A percentile compares a stretch with the other conserved stretches of the same genome.
Conservation (phyloP, 345 rosid genomes). For the Camelina hispida region DNA sequence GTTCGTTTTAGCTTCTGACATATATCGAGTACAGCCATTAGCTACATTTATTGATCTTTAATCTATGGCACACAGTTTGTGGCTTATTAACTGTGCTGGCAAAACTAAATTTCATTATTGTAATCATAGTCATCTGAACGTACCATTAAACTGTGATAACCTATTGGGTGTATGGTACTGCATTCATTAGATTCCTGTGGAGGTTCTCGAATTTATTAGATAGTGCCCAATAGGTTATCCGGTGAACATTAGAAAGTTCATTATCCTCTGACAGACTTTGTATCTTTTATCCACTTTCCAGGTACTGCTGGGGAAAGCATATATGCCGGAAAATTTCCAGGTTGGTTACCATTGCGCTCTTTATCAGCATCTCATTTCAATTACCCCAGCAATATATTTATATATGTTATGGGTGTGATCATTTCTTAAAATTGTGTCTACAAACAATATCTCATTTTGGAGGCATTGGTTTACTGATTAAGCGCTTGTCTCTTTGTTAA, state of each 20-base stretch:
- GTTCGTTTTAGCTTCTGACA: conserved; percentile 12
- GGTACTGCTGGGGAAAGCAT: conserved; percentile 96
- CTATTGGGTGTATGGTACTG: conserved; percentile 21
- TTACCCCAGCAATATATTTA: neutral
- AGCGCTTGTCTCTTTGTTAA: neutral
- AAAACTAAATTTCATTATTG: conserved; percentile 1
- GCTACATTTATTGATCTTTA: conserved; percentile 12
- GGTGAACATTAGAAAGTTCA: conserved; percentile 24
- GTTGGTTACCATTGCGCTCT: conserved; percentile 49
- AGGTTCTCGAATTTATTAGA: conserved; percentile 23
- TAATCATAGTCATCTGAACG: neutral
- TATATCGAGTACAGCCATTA: conserved; percentile 11
- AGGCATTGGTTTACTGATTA: conserved; percentile 7
- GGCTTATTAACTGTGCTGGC: conserved; percentile 10
- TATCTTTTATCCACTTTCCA: conserved; percentile 43
- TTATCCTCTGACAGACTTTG: conserved; percentile 12
- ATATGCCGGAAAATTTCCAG: conserved; percentile 85
- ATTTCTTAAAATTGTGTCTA: conserved; percentile 5
- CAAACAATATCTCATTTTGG: conserved; percentile 7
- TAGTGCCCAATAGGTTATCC: conserved; percentile 12
- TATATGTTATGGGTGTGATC: conserved; percentile 4
- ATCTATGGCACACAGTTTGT: neutral
- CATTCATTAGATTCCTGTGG: conserved; percentile 25
- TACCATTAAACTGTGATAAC: conserved; percentile 10
- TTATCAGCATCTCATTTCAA: conserved; percentile 23